Evolutionary conservation across 305 asterid species (phyloP).

Genomic region (Ilex paraguariensis): DNA sequence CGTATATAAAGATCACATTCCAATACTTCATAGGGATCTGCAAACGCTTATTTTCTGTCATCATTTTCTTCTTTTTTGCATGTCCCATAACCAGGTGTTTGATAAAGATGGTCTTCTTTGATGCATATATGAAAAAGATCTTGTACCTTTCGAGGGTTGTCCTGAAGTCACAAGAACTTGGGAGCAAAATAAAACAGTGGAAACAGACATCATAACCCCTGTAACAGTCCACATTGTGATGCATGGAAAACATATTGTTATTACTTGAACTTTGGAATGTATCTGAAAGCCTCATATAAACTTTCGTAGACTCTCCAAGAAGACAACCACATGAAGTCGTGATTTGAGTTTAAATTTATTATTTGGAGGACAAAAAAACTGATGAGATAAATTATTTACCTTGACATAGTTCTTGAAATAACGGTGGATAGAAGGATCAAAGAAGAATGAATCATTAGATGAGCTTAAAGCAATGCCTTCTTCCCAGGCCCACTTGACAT

Average conservation of each 20-base stretch:
- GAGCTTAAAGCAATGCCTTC: slow-evolving; percentile 92
- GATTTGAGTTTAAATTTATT: too few species aligned
- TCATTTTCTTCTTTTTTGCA: not conserved
- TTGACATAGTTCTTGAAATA: slow-evolving; percentile 84
- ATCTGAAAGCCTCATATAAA: not conserved
- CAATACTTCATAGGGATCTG: not conserved
- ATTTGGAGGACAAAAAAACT: not conserved
- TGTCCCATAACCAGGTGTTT: not conserved
- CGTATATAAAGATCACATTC: not conserved
- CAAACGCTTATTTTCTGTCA: not conserved
- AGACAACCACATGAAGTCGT: too few species aligned
- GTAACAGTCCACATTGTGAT: slow-evolving; percentile 7
- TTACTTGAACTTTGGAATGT: slow-evolving; percentile 29
- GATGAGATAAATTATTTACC: slow-evolving; percentile 37
- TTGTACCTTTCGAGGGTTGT: not conserved
- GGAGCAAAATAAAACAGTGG: not conserved
- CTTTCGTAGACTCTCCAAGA: too few species aligned
- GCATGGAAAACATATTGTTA: slow-evolving; percentile 11
- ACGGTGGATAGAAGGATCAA: slow-evolving; percentile 85
- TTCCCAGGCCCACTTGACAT: slow-evolving; percentile 99
- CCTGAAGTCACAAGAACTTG: not conserved
- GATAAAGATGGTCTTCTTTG: not conserved
- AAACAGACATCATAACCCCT: too few species aligned
- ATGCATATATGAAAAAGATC: not conserved
- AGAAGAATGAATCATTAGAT: slow-evolving; percentile 96